Base-by-base conservation (phyloP, 192 early-diverging fungal genomes). In the Cetraspora pellucida region DNA sequence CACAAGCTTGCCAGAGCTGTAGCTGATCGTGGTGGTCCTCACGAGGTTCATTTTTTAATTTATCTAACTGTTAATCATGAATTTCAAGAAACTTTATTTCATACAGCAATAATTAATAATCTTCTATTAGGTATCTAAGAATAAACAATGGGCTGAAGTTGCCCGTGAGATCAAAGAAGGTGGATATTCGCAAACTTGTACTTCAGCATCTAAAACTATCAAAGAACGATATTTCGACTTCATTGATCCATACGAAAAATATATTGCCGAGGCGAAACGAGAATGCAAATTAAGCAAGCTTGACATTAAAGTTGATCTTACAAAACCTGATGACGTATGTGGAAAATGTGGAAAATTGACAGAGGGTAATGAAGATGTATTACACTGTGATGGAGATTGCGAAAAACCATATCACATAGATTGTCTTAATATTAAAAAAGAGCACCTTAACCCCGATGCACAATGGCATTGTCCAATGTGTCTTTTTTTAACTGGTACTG, bases 401-500 rank as follows among this genome's bases (percentile, higher is more conserved):
- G 28, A 76, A 16, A 64, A 43, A 23, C 5, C 16, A 55, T 76
- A 30, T 54, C 74, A 76, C 10, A 10, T 7, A 21, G 30, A 43
- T 30, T 76, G 74, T 11, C 47, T 76, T 17, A 37, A 66, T 16
- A 52, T 76, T 14, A 44, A 54, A 21, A 52, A 70, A 74, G 37
- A 27, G 87, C 75, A 77, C 3, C 75, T 80, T 43, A 68, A 79
- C 44, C 92, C 93, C 37, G 77, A 86, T 82, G 57, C 78, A 3
- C 93, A 96, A 52, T 99, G 95, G 95, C 94, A 92, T 77, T 99
- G 97, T 83, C 80, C 91, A 21, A 80, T 91, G 46, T 99, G 97
- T 71, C 79, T 97, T 21, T 81, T 89, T 55, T 83, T 86, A 7
- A 86, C 88, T 19, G 93, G 95, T 43, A 85, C 91, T 23, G 95